phyloP scores from a whole-genome alignment of 441 rosid genomes.

The Manihot esculenta region DNA sequence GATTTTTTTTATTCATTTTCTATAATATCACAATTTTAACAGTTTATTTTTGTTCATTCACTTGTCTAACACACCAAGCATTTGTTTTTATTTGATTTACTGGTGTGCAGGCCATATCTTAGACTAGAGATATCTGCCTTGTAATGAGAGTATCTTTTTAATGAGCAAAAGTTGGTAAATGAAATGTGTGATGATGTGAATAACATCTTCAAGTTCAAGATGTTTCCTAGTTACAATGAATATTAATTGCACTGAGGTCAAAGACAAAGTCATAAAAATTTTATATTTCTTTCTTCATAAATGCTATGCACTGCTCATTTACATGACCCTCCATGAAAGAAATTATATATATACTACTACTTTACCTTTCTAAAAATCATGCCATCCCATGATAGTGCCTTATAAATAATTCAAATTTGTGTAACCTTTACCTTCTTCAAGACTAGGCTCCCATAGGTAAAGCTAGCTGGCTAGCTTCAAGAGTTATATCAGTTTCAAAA shows the following conservation, averaged over 20 bases:
- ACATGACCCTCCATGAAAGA: constrained; percentile 22
- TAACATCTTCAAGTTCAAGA: constrained; percentile 14
- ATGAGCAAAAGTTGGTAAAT: not conserved
- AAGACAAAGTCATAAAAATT: not conserved
- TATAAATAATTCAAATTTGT: constrained; percentile 19
- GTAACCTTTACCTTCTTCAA: constrained; percentile 16
- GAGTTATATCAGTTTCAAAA: constrained; percentile 1
- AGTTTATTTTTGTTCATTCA: too few species aligned
- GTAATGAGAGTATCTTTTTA: too few species aligned
- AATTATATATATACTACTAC: constrained; percentile 11
- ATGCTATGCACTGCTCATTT: constrained; percentile 9
- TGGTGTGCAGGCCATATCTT: not conserved
- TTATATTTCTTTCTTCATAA: not conserved
- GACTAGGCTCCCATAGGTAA: not conserved
- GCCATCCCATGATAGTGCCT: constrained; percentile 14
- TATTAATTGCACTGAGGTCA: not conserved
- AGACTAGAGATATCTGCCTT: too few species aligned
- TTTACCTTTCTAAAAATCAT: constrained; percentile 19
- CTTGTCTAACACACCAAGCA: too few species aligned
- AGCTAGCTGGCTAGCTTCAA: not conserved
- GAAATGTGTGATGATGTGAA: not conserved
- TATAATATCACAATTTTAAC: too few species aligned
- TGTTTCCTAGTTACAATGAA: constrained; percentile 1
- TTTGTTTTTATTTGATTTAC: too few species aligned
- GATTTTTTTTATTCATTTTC: too few species aligned